Conservation (phyloP, 2,329 filamentous ascomycete species). For the Orbilia blumenaviensis region DNA sequence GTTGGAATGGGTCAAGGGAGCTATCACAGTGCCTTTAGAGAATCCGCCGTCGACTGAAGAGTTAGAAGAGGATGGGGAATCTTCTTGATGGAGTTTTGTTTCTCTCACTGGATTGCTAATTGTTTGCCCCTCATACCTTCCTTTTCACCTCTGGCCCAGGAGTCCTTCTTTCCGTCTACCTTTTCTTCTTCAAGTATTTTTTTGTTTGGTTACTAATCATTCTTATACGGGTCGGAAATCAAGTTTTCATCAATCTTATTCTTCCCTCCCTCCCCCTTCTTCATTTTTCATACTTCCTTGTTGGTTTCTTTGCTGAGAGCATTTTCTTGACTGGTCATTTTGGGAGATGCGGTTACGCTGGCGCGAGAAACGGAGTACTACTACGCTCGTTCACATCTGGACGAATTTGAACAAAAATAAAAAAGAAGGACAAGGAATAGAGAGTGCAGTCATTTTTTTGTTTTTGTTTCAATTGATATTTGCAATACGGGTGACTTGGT, state of each 20-base stretch:
- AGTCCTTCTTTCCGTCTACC: not conserved
- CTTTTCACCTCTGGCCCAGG: conserved; percentile 1
- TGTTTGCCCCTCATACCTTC: not conserved
- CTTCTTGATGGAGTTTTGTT: not conserved
- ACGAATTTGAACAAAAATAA: not conserved
- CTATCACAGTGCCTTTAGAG: conserved; percentile 65
- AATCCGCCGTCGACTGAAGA: conserved; percentile 50
- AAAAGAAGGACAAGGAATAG: no score
- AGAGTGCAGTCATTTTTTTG: not conserved
- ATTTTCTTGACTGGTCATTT: no score
- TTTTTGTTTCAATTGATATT: no score
- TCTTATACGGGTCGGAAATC: not conserved
- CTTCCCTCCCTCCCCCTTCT: not conserved
- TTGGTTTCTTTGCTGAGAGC: no score
- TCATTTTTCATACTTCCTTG: not conserved
- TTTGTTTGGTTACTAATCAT: conserved; percentile 2
- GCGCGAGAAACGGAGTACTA: conserved; percentile 34
- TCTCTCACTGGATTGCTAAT: not conserved
- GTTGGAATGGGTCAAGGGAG: conserved; percentile 78
- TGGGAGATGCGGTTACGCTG: conserved; percentile 21
- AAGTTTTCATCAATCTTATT: not conserved
- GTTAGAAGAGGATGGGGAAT: conserved; percentile 34
- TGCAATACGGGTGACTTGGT: no score
- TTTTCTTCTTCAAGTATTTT: not conserved
- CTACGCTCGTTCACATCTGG: conserved; percentile 9